Evolutionary conservation across 306 rosid species (phyloP), one percentile per base, ranked within the genome.

Genomic region (Sphenostylis stenocarpa): DNA sequence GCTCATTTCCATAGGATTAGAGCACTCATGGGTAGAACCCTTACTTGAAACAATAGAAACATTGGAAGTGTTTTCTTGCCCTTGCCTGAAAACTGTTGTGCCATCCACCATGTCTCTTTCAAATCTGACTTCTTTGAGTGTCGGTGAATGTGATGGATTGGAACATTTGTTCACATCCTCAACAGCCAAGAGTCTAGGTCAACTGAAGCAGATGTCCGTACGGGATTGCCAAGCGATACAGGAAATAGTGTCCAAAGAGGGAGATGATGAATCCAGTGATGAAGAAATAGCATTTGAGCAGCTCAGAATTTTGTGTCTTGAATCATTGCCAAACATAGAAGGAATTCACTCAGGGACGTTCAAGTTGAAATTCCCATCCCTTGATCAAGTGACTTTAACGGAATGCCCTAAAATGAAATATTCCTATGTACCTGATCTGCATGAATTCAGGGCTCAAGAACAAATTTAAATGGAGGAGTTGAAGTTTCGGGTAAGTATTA

Each of bases 141-240:
- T 76, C 14, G 1, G 3, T 13, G 4, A 3, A 13, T 74, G 84
- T 14, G 7, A 31, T 45, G 64, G 17, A 26, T 8, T 80, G 70
- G 1, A 38, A 4, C 21, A 53, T 53, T 53, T 53, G 31, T 53
- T 53, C 16, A 53, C 61, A 10, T 53, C 61, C 61, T 55, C 69
- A 55, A 67, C 64, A 6, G 77, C 80, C 4, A 67, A 43, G 47
- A 74, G 76, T 6, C 21, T 81, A 58, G 55, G 38, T 53, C 77
- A 6, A 21, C 17, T 72, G 39, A 7, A 38, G 36, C 2, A 23
- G 0, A 21, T 72, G 52, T 9, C 1, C 6, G 20, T 81, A 19
- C 0, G 4, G 0, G 28, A 26, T 3, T 68, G 85, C 6, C 3
- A 36, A 34, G 16, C 66, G 20, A 60, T 75, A n/a, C 23, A 13